phyloP scores from a whole-genome alignment of 1,284 basidiomycete species.

The Vanrija pseudolonga region DNA sequence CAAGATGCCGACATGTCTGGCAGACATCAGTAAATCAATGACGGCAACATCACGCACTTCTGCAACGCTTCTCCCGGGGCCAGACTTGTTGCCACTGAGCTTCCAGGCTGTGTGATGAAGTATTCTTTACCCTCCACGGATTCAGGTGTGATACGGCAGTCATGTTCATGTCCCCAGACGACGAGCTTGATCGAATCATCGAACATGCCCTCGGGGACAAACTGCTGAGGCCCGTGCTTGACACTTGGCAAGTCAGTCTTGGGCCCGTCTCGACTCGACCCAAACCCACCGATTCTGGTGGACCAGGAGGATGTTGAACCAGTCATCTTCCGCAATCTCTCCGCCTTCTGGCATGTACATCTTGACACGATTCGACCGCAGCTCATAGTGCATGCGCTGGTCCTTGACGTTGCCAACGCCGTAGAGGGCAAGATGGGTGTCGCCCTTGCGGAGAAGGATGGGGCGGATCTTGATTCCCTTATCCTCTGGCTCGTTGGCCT shows the following conservation, averaged over 20 bases:
- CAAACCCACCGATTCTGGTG: conserved; percentile 86
- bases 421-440: conserved; percentile 80
- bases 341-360: conserved; percentile 96
- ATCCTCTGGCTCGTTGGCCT: conserved; percentile 51
- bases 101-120: conserved; percentile 90
- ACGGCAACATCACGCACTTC: conserved; percentile 58
- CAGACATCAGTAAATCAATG: neutral
- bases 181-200: conserved; percentile 92
- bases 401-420: conserved; percentile 97
- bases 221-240: conserved; percentile 86
- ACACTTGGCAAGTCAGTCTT: conserved; percentile 57
- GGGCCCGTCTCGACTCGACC: neutral
- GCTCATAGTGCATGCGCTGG: conserved; percentile 90
- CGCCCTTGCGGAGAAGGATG: conserved; percentile 83
- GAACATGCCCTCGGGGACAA: conserved; percentile 93
- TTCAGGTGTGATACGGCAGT: conserved; percentile 88
- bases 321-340: conserved; percentile 54
- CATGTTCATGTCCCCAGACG: conserved; percentile 98
- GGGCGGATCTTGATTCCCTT: conserved; percentile 82
- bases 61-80: conserved; percentile 83
- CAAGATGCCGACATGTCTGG: conserved; percentile 80
- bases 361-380: conserved; percentile 84
- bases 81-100: conserved; percentile 87
- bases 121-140: conserved; percentile 87
- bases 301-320: conserved; percentile 91